A percentile compares a stretch with the other conserved stretches of the same genome.
phyloP scores from a whole-genome alignment of 2,329 filamentous ascomycete species.

The Verticillium nonalfalfae region DNA sequence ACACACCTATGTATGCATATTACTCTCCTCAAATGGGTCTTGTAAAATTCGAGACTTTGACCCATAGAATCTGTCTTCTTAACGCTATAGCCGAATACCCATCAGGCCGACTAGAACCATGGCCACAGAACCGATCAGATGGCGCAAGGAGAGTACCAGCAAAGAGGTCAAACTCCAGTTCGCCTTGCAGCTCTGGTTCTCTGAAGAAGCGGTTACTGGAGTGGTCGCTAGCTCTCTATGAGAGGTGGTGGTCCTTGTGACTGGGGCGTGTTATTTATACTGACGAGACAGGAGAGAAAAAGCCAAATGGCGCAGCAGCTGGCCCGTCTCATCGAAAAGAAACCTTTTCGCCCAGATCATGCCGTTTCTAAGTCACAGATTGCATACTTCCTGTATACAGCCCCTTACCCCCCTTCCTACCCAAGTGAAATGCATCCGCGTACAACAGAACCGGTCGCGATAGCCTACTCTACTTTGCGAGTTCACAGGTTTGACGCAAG shows the following conservation, averaged over 20 bases:
- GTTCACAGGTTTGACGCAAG: no score
- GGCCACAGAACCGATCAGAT: conserved; percentile 6
- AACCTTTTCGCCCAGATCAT: background rate
- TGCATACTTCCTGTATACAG: background rate
- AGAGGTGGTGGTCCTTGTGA: conserved; percentile 4
- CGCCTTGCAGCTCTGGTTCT: conserved; percentile 1
- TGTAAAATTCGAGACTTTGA: conserved; percentile 19
- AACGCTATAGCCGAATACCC: conserved; percentile 20
- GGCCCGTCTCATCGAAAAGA: background rate
- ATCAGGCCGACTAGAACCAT: conserved; percentile 13
- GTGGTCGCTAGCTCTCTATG: conserved; percentile 8
- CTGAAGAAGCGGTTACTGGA: conserved; percentile 7
- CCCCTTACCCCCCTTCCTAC: no score
- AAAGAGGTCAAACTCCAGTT: background rate
- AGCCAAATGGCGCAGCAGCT: conserved; percentile 1
- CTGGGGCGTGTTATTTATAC: conserved; percentile 6
- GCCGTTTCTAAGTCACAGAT: background rate
- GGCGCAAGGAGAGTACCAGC: conserved; percentile 11
- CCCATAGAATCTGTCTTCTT: conserved; percentile 23
- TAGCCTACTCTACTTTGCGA: no score
- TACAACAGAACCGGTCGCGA: no score
- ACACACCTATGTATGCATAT: conserved; percentile 23
- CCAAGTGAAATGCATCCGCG: no score
- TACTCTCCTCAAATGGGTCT: conserved; percentile 13
- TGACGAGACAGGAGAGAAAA: conserved; percentile 9